Conservation (phyloP, 1,284 basidiomycete species). For the Moesziomyces antarcticus region DNA sequence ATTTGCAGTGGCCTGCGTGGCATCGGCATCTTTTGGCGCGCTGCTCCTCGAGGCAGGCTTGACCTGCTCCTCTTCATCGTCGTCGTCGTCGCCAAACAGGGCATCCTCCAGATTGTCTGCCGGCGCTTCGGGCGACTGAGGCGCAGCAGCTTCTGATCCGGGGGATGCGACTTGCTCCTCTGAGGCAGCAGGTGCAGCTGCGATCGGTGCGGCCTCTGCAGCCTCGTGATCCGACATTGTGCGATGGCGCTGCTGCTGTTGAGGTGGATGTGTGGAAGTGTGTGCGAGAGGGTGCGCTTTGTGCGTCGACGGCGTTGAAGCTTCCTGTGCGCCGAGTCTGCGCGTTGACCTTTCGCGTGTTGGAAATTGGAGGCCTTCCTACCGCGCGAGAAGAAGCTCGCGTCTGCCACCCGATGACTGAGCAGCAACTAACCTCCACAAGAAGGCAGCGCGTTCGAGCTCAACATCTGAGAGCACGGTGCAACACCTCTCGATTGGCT, state of each 20-base stretch:
- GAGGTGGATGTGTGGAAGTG: slow-evolving; percentile 4
- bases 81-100: slow-evolving; percentile 53
- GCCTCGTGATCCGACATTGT: slow-evolving; percentile 46
- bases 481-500: neutral
- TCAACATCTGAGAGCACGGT: neutral
- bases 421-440: neutral
- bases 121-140: slow-evolving; percentile 7
- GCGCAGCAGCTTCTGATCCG: slow-evolving; percentile 1
- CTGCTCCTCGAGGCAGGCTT: slow-evolving; percentile 13
- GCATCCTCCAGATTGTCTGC: slow-evolving; percentile 37
- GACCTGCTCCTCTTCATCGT: slow-evolving; percentile 37
- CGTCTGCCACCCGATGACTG: neutral
- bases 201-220: slow-evolving; percentile 2
- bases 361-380: slow-evolving; percentile 9
- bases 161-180: slow-evolving; percentile 16
- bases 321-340: slow-evolving; percentile 31
- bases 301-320: slow-evolving; percentile 22
- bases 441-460: neutral
- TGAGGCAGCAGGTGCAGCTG: slow-evolving; percentile 3
- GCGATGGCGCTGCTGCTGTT: neutral
- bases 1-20: neutral
- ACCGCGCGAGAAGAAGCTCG: slow-evolving; percentile 29
- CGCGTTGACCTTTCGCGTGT: slow-evolving; percentile 50
- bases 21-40: slow-evolving; percentile 3
- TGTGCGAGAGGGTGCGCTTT: neutral